phyloP scores from a whole-genome alignment of 2,329 filamentous ascomycete genomes.

The Pezicula rhizophila region DNA sequence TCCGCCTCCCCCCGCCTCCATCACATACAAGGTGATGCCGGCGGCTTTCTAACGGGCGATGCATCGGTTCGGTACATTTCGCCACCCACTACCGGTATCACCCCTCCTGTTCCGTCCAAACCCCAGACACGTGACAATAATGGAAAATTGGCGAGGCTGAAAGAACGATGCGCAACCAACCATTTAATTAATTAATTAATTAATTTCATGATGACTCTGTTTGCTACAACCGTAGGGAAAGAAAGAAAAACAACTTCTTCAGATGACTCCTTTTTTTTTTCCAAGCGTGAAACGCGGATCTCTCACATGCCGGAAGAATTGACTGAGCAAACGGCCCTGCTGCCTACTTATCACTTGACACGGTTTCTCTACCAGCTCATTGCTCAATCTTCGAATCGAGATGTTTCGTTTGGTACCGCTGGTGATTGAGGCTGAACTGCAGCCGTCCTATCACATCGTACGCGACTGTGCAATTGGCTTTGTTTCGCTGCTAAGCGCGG shows the following conservation, averaged over 20 bases:
- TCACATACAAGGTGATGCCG: slow-evolving; percentile 1
- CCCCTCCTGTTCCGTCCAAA: background rate
- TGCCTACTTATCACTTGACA: background rate
- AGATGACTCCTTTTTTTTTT: background rate
- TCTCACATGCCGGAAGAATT: background rate
- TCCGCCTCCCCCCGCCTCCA: no score
- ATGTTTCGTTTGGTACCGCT: background rate
- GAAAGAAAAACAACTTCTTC: no score
- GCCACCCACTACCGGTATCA: background rate
- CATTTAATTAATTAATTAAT: no score
- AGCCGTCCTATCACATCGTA: background rate
- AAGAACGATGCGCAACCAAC: background rate
- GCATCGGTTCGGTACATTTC: no score
- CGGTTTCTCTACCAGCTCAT: background rate
- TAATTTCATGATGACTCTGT: no score
- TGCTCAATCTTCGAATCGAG: background rate
- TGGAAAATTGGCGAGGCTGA: background rate
- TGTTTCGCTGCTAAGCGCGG: background rate
- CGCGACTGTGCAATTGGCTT: background rate
- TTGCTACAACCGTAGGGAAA: background rate
- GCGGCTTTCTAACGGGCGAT: background rate
- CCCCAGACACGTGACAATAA: background rate
- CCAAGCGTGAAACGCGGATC: background rate
- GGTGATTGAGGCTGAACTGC: slow-evolving; percentile 1
- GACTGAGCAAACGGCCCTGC: background rate